phyloP scores from a whole-genome alignment of 345 rosid species.

The Hibiscus mutabilis region DNA sequence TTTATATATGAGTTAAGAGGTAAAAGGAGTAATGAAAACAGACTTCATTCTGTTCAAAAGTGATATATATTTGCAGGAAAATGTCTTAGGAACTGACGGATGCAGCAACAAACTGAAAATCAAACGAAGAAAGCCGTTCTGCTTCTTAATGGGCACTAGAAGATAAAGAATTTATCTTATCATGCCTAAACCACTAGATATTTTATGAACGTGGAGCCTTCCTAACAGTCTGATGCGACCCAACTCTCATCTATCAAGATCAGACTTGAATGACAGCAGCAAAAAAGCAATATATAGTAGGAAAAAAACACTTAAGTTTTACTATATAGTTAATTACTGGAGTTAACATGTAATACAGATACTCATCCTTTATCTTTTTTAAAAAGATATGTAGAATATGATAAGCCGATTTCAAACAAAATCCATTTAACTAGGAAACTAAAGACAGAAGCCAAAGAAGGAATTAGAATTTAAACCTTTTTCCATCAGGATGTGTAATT shows the following conservation, averaged over 20 bases:
- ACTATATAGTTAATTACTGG: neutral
- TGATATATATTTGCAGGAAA: neutral
- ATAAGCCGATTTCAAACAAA: neutral
- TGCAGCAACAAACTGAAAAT: neutral
- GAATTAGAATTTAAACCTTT: slow-evolving; percentile 41
- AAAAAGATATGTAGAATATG: neutral
- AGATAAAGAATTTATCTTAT: neutral
- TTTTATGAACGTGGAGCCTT: neutral
- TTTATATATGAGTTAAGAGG: neutral
- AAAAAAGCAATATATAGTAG: neutral
- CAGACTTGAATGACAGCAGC: neutral
- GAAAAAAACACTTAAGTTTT: neutral
- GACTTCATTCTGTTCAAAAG: neutral
- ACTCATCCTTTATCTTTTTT: neutral
- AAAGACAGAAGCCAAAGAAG: neutral
- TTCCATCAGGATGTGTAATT: slow-evolving; percentile 83
- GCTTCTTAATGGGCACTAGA: neutral
- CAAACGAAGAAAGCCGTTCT: neutral
- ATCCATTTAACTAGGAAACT: neutral
- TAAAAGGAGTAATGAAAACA: neutral
- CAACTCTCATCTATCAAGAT: neutral
- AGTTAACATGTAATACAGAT: neutral
- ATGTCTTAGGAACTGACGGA: neutral
- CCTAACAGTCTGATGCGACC: neutral
- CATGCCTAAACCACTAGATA: slow-evolving; percentile 1